Evolutionary conservation across 345 rosid species (phyloP), one percentile per base, ranked within the genome.

Genomic region (Arabidopsis arenosa): DNA sequence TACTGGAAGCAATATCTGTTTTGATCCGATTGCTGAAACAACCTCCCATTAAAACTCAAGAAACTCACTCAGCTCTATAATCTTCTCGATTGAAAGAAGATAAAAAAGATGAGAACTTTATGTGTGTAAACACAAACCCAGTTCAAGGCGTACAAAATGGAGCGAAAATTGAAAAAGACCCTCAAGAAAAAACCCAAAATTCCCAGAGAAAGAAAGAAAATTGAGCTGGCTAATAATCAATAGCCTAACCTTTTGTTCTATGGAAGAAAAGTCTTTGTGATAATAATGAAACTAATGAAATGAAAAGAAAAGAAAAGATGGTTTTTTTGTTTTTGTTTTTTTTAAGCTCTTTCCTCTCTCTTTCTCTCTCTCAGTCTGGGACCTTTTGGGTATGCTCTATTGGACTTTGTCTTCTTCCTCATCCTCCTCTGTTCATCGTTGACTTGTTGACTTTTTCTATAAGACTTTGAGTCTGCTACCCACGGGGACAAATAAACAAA

Each of bases 1-100:
- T 84, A 72, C 80, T 60, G 11, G 88, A 84, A 53, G 89, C 84
- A 78, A 83, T 86, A 76, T 91, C 93, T n/a, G 96, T 88, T 82
- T 83, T 93, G 84, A 91, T 85, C 78, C 88, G 90, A 66, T 89
- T 88, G 72, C 98, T 93, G 84, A 84, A 89, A 70, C 98, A 93
- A 61, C 84, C 86, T 80, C 98, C 98, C 97, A 93, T 91, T 57
- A 52, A 52, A 44, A 73, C 68, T 9, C 35, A 66, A 67, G 15
- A 67, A 48, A 59, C 64, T 45, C 47, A 63, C 64, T 55, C 71
- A 23, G 63, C 68, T 78, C 69, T 33, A 8, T 21, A 44, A 57
- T 55, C 65, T 61, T 21, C 32, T 37, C 21, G 48, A 69, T 60
- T 54, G 10, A 37, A 63, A 63, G 18, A 41, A 35, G 15, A 40